Base-by-base conservation (phyloP, 768 basidiomycete genomes). In the Sporobolomyces roseus region DNA sequence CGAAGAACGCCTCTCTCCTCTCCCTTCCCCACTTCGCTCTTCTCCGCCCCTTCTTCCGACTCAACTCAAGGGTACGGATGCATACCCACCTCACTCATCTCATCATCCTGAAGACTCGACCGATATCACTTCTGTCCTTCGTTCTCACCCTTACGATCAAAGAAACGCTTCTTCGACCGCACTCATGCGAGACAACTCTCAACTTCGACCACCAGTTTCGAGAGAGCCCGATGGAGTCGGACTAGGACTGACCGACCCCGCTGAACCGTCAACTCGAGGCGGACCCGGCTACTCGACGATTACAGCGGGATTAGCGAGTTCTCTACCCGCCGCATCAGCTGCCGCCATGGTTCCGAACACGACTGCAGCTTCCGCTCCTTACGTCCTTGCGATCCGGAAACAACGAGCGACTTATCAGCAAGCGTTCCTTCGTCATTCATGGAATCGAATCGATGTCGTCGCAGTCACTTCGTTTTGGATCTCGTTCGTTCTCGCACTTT, bases 341-440 rank as follows among this genome's bases (percentile, higher is more conserved):
- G 41, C 50, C 1, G 67, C 61, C 17, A 35, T 25, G 27, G 35
- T 43, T 14, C 56, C 38, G 9, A 59, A 25, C 21, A 29, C 66
- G 4, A 12, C 36, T 16, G 23, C 35, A n/a, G n/a, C 55, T 8
- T 27, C 38, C 27, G 36, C 54, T 14, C 82, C 82, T 0, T 83
- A 82, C 74, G 78, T 80, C 36, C 73, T 73, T 4, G 80, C 82
- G 7, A 68, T 82, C 16, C 73, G 65, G 32, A 74, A 77, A 12
- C 76, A 71, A 66, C 63, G 65, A 74, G 71, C 10, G 62, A 74
- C 54, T 21, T 75, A 78, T 45, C 79, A 79, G 70, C 82, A 93
- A 3, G 93, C 94, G 0, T 98, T 91, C 77, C 82, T 98, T 1
- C 84, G 94, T 13, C 92, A 97, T 75, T 89, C 89, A 63, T 97